phyloP scores from a whole-genome alignment of 306 rosid species.

The Casuarina equisetifolia region DNA sequence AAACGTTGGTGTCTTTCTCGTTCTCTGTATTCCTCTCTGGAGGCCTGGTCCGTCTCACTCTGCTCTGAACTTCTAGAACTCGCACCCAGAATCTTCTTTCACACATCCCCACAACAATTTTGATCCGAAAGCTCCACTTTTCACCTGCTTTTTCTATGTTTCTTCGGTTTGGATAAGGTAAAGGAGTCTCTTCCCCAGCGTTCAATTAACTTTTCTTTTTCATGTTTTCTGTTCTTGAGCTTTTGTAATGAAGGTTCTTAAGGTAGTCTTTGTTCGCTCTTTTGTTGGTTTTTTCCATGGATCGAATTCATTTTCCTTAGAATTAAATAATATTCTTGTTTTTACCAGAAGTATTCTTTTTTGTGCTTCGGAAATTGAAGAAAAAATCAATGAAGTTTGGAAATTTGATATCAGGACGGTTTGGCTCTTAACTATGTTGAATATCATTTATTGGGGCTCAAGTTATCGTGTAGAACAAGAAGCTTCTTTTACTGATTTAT shows the following conservation, averaged over 20 bases:
- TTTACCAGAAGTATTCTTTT: not conserved
- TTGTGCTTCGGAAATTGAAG: not conserved
- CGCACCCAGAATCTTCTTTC: not conserved
- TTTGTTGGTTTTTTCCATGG: not conserved
- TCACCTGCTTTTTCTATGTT: constrained; percentile 1
- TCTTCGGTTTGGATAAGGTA: not conserved
- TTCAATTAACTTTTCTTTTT: not conserved
- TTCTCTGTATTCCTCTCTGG: not conserved
- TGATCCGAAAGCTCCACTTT: not conserved
- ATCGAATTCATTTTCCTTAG: not conserved
- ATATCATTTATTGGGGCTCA: not conserved
- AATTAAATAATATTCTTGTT: not conserved
- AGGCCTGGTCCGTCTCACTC: not conserved
- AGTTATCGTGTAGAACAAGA: not conserved
- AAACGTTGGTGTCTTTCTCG: not conserved
- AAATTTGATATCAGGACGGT: not conserved
- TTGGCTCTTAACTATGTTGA: not conserved
- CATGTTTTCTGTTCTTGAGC: not conserved
- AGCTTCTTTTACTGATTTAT: not conserved
- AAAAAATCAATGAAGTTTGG: not conserved
- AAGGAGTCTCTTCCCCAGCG: not conserved
- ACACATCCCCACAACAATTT: not conserved
- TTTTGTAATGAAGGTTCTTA: not conserved
- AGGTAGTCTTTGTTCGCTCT: not conserved
- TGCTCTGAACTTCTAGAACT: not conserved